Conservation (phyloP, 1,284 basidiomycete species). For the Irpex sp. region DNA sequence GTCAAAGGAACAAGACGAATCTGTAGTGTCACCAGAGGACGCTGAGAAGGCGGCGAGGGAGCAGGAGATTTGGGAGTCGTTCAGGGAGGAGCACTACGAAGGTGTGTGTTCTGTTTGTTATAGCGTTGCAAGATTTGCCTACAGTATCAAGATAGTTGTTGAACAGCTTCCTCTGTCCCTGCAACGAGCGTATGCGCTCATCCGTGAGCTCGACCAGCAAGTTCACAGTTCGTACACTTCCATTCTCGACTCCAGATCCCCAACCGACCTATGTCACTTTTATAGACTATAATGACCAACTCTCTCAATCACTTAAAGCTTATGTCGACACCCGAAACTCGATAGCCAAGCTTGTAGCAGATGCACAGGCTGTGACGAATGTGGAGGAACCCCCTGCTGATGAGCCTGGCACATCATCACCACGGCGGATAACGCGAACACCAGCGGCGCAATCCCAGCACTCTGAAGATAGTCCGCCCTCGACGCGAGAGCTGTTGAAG, state of each 20-base stretch:
- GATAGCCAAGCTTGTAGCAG: conserved; percentile 6
- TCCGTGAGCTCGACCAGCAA: conserved; percentile 82
- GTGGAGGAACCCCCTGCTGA: not conserved
- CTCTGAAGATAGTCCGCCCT: conserved; percentile 9
- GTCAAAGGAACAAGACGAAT: not conserved
- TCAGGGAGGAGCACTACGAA: conserved; percentile 80
- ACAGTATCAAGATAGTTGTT: conserved; percentile 30
- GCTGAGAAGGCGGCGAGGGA: not conserved
- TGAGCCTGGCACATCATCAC: not conserved
- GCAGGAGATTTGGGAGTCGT: conserved; percentile 66
- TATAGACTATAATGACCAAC: conserved; percentile 19
- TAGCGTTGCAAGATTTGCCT: not conserved
- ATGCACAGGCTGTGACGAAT: not conserved
- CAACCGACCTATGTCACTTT: not conserved
- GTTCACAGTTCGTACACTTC: conserved; percentile 46
- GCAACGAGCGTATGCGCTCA: conserved; percentile 74
- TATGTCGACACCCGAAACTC: conserved; percentile 23
- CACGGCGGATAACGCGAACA: not conserved
- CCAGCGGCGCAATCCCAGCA: not conserved
- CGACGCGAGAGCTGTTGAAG: conserved; percentile 48
- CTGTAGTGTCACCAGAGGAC: not conserved
- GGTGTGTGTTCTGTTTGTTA: conserved; percentile 29
- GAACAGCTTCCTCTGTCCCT: conserved; percentile 86
- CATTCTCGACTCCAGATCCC: not conserved
- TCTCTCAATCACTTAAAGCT: conserved; percentile 21